Base-by-base conservation (phyloP, 2,329 filamentous ascomycete genomes). In the Alternaria longipes region DNA sequence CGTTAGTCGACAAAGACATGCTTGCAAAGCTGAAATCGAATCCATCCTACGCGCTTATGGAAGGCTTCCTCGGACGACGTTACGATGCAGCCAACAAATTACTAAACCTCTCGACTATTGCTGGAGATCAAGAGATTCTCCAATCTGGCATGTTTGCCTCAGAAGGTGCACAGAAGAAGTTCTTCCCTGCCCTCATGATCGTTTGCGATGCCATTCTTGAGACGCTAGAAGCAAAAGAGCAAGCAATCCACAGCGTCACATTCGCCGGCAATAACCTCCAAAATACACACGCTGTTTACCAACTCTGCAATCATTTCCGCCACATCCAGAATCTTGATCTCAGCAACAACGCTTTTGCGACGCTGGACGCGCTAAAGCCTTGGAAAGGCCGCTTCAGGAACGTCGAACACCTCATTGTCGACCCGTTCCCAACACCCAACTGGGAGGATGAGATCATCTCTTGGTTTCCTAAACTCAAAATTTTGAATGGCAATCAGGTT, bases 171-270 rank as follows among this genome's bases (percentile, higher is more conserved):
- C 89, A 91, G 46, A 87, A 91, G 65, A 99, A 97, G 78, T 91
- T 97, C 64, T 97, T 98, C 81, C 92, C 91, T 54, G 94, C 92
- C 1, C 84, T 98, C 63, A 97, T 98, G 91, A 89, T 88, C 60
- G 89, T 97, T 47, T 93, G 92, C 76, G 89, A 96, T 54, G 83
- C 87, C 62, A 86, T 90, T 18, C 97, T 97, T 81, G 89, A 90
- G 67, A 89, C 86, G 2, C 75, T 86, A 12, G 84, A 90, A 62
- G 89, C 90, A 51, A 94, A 94, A 77, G 86, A 89, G 51, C 90
- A 93, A 47, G 90, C 90, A 5, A 90, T 99, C 50, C 83, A 90
- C 65, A 94, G 92, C 73, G 90, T 98, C 70, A 92, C 90, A 38
- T 85, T 99, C 12, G 89, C 91, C 18, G 87, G 88, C 76, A 98